These are phyloP conservation scores for Acrodontium crateriforme DNA, from an alignment of 2,329 filamentous ascomycete species.

Conservation along the genomic window DNA sequence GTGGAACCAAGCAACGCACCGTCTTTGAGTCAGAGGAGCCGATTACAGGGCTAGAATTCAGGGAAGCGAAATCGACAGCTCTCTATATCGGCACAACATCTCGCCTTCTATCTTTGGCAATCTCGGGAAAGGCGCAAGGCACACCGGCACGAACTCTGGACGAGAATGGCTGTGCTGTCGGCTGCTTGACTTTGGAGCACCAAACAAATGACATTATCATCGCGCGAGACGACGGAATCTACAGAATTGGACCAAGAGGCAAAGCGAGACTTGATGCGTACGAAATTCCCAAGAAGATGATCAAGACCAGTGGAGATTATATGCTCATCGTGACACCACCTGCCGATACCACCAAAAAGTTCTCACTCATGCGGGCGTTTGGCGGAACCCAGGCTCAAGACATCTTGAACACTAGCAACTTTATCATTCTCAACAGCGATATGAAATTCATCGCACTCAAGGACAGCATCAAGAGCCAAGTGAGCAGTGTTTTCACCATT, in stretches of 20 bases:
- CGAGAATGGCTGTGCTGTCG: constrained; percentile 79
- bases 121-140: constrained; percentile 79
- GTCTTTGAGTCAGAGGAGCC: constrained; percentile 96
- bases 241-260: constrained; percentile 77
- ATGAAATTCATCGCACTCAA: constrained; percentile 81
- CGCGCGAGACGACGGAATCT: constrained; percentile 89
- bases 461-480: constrained; percentile 67
- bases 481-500: constrained; percentile 67
- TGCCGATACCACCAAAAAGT: constrained; percentile 39
- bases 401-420: constrained; percentile 73
- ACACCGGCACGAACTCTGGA: constrained; percentile 79
- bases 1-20: constrained; percentile 83
- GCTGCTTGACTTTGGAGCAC: constrained; percentile 82
- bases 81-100: constrained; percentile 87
- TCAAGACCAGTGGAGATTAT: constrained; percentile 72
- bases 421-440: constrained; percentile 84
- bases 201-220: constrained; percentile 74
- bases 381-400: constrained; percentile 60
- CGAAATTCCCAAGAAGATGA: constrained; percentile 74
- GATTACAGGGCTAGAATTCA: constrained; percentile 77
- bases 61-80: constrained; percentile 51
- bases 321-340: constrained; percentile 75
- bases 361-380: constrained; percentile 57
- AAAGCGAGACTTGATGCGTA: constrained; percentile 81
- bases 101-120: constrained; percentile 71